A percentile compares a stretch with the other conserved stretches of the same genome.
Conservation (phyloP, 1,139 yeast species). For the Candida sp. region DNA sequence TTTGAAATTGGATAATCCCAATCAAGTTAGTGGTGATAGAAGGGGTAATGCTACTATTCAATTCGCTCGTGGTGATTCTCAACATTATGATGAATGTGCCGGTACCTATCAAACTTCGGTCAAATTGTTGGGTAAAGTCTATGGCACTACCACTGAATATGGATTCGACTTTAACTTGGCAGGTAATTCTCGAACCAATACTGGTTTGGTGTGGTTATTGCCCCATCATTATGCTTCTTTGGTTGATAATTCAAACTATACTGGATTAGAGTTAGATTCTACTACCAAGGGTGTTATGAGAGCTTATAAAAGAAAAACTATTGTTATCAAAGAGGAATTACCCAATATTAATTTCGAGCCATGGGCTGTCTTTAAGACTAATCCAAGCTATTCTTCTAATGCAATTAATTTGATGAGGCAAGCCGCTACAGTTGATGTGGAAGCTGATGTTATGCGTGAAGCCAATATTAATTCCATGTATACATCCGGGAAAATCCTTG, state of each 20-base stretch:
- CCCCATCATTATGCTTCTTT: slow-evolving; percentile 67
- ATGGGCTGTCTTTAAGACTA: slow-evolving; percentile 43
- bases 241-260: slow-evolving; percentile 15
- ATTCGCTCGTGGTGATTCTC: slow-evolving; percentile 41
- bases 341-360: slow-evolving; percentile 61
- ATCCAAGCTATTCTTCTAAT: slow-evolving; percentile 31
- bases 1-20: slow-evolving; percentile 46
- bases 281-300: slow-evolving; percentile 68
- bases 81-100: slow-evolving; percentile 52
- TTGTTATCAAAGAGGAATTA: slow-evolving; percentile 48
- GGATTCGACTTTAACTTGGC: slow-evolving; percentile 23
- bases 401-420: slow-evolving; percentile 36
- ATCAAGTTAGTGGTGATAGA: slow-evolving; percentile 45
- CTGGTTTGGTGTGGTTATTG: slow-evolving; percentile 47
- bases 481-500: slow-evolving; percentile 69
- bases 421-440: slow-evolving; percentile 52
- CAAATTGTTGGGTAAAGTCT: slow-evolving; percentile 20
- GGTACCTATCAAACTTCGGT: slow-evolving; percentile 26
- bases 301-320: slow-evolving; percentile 49
- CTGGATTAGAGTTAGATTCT: slow-evolving; percentile 51
- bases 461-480: slow-evolving; percentile 73
- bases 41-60: slow-evolving; percentile 37
- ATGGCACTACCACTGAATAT: slow-evolving; percentile 25
- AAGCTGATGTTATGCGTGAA: slow-evolving; percentile 52
- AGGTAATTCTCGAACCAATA: slow-evolving; percentile 28